Percentiles rank a stretch among this genome's conserved stretches.
These are phyloP conservation scores for Blastosporella zonata DNA, from an alignment of 1,284 basidiomycete genomes.

Conservation along the genomic window DNA sequence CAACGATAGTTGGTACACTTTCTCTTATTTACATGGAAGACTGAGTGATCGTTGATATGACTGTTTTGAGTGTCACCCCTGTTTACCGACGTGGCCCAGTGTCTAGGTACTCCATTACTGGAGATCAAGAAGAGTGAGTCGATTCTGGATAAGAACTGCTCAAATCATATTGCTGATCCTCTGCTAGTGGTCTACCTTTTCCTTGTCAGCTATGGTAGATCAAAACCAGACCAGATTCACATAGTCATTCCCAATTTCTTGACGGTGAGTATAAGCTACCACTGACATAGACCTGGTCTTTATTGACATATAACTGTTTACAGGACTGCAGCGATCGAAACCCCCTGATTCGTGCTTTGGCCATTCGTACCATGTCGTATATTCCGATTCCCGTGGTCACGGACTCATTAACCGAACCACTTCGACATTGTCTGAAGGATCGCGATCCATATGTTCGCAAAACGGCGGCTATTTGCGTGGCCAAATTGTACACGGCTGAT, in stretches of 20 bases:
- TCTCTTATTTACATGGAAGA: constrained; percentile 23
- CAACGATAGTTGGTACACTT: constrained; percentile 76
- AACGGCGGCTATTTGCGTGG: constrained; percentile 92
- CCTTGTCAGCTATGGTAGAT: constrained; percentile 87
- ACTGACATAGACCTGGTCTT: neutral
- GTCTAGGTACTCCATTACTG: constrained; percentile 82
- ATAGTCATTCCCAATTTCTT: constrained; percentile 87
- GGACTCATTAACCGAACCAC: constrained; percentile 78
- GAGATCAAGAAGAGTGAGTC: constrained; percentile 98
- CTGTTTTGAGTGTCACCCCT: constrained; percentile 80
- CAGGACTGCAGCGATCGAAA: constrained; percentile 92
- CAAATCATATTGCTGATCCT: neutral
- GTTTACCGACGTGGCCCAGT: constrained; percentile 88
- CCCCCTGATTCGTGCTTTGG: constrained; percentile 88
- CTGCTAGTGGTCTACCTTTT: constrained; percentile 91
- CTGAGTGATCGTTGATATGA: constrained; percentile 23
- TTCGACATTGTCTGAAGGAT: constrained; percentile 87
- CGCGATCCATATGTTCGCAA: constrained; percentile 95
- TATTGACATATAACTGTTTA: constrained; percentile 10
- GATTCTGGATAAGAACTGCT: neutral
- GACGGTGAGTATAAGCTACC: constrained; percentile 57
- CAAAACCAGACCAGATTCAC: constrained; percentile 86
- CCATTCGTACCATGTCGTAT: constrained; percentile 95
- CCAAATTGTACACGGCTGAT: constrained; percentile 87
- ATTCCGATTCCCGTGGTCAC: constrained; percentile 84